Evolutionary conservation across 2,329 filamentous ascomycete species (phyloP), one percentile per base, ranked within the genome.

Genomic region (Xylariales sp.): DNA sequence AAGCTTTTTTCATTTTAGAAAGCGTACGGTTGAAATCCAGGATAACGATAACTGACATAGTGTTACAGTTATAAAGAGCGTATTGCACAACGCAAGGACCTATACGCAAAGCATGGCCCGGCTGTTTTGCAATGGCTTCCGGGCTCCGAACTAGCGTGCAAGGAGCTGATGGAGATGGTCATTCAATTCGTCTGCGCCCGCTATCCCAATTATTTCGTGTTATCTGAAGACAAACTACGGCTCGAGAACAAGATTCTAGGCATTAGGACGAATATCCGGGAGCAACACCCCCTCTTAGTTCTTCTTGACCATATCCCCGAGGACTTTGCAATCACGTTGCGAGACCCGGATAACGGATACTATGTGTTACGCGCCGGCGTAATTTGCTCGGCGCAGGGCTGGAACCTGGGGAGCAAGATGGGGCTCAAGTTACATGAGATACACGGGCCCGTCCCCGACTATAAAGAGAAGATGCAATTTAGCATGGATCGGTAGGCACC

Each of bases 91-190:
- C 90, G 93, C 18, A 86, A 89, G 74, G 81, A 80, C 0, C 84
- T 97, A 0, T 91, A 89, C 75, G 81, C 81, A 10, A 81, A 89
- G 65, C 84, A 95, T 70, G 89, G 91, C 1, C 83, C 83, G 9
- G 80, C 82, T 3, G 88, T 97, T 1, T 84, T 96, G 0, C 86
- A 91, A 64, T 84, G 84, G 39, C 83, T 94, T 0, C 92, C 92
- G 0, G 93, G 93, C 1, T 91, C 90, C 0, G 91, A 96, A 73
- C 82, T 96, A 0, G 93, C 90, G 0, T 93, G 91, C 77, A 94
- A 93, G 76, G 93, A 97, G 74, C 82, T 96, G 5, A 94, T 96
- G 93, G 93, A 97, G 78, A 94, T 95, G 89, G 86, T 84, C 2
- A 73, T 97, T 3, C 92, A 95, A 71, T 97, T 95, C 72, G 80